Percentiles rank a stretch among this genome's conserved stretches.
These are phyloP conservation scores for Turnera subulata DNA, from an alignment of 345 rosid species.

Conservation along the genomic window DNA sequence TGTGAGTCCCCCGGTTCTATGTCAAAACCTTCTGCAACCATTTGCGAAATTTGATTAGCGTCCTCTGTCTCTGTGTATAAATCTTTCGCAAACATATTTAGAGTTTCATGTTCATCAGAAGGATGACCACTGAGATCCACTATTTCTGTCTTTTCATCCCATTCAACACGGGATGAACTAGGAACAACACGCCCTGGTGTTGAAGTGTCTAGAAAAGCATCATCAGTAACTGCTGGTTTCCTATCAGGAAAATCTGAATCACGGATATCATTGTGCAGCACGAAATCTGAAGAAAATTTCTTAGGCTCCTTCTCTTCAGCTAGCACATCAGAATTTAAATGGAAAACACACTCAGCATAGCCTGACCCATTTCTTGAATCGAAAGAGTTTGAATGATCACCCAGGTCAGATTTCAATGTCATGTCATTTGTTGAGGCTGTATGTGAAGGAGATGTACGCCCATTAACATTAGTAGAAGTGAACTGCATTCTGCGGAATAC, in stretches of 20 bases:
- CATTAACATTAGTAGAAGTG: conserved; percentile 42
- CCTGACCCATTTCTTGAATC: conserved; percentile 66
- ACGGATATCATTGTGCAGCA: conserved; percentile 34
- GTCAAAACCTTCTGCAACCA: conserved; percentile 28
- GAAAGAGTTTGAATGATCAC: conserved; percentile 47
- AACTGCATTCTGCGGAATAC: conserved; percentile 51
- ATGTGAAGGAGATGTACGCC: conserved; percentile 31
- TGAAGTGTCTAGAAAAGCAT: conserved; percentile 30
- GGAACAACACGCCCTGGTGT: conserved; percentile 34
- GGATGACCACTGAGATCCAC: conserved; percentile 38
- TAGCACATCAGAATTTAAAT: conserved; percentile 38
- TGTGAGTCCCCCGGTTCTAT: conserved; percentile 18
- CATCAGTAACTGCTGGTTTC: conserved; percentile 31
- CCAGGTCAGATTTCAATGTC: conserved; percentile 46
- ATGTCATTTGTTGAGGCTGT: conserved; percentile 39
- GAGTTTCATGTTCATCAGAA: conserved; percentile 30
- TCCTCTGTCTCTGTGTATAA: too few relatives aligned
- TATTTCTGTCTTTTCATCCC: conserved; percentile 87
- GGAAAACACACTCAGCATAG: conserved; percentile 44
- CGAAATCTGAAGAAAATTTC: conserved; percentile 37
- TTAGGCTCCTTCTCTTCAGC: conserved; percentile 43
- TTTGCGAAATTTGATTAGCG: conserved; percentile 28
- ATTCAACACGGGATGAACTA: conserved; percentile 48
- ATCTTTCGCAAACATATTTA: conserved; percentile 5
- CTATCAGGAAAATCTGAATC: conserved; percentile 41